Evolutionary conservation across 2,329 filamentous ascomycete genomes (phyloP).

Genomic region (Beauveria bassiana): DNA sequence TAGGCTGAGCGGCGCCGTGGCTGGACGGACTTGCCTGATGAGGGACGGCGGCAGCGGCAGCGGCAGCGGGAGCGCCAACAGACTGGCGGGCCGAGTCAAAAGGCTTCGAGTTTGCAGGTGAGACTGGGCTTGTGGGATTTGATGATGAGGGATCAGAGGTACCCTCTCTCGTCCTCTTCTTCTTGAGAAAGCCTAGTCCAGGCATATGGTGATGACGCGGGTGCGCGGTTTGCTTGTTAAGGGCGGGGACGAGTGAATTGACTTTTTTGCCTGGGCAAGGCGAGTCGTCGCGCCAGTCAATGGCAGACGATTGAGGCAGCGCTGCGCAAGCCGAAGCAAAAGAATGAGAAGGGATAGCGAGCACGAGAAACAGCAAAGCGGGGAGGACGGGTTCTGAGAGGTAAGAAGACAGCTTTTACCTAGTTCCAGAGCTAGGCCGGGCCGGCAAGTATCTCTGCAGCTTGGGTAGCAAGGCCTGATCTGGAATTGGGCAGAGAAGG

Average conservation of each 20-base stretch:
- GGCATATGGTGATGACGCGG: constrained; percentile 55
- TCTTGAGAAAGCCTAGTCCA: constrained; percentile 93
- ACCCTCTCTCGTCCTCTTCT: constrained; percentile 95
- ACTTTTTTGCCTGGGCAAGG: neutral
- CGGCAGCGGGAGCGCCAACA: constrained; percentile 17
- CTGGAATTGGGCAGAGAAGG: neutral
- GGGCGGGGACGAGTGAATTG: neutral
- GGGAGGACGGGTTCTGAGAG: neutral
- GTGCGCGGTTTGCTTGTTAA: neutral
- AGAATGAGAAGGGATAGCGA: constrained; percentile 11
- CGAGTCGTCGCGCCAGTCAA: constrained; percentile 4
- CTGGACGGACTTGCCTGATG: constrained; percentile 10
- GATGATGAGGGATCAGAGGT: constrained; percentile 60
- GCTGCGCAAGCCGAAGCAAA: neutral
- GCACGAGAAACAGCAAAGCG: constrained; percentile 6
- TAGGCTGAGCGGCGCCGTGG: constrained; percentile 19
- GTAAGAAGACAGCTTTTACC: neutral
- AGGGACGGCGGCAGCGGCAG: neutral
- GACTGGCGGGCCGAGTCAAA: constrained; percentile 35
- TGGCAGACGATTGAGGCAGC: constrained; percentile 5
- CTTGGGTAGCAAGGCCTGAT: neutral
- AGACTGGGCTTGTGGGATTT: constrained; percentile 57
- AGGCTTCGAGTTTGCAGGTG: constrained; percentile 42
- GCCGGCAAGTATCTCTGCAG: neutral
- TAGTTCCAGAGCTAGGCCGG: neutral